phyloP scores from a whole-genome alignment of 768 basidiomycete species.

The Tephrocybe sp. region DNA sequence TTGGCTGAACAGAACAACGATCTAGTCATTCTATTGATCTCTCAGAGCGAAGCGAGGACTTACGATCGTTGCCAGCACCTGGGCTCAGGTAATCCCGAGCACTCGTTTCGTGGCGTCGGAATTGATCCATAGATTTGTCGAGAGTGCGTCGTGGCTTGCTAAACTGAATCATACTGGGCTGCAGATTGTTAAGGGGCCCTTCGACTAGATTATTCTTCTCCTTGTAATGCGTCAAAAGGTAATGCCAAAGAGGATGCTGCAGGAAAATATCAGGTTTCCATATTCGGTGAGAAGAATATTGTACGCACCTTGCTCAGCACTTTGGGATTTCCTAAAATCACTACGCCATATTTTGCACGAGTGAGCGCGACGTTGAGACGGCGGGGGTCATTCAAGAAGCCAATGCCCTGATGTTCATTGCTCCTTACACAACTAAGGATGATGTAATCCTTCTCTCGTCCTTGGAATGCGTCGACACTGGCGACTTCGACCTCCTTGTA shows the following conservation, averaged over 20 bases:
- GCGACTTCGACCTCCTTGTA: conserved; percentile 99
- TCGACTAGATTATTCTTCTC: conserved; percentile 93
- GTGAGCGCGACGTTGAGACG: conserved; percentile 96
- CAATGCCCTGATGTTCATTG: conserved; percentile 99
- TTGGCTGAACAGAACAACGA: conserved; percentile 24
- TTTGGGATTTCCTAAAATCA: conserved; percentile 99
- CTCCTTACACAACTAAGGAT: conserved; percentile 96
- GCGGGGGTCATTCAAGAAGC: conserved; percentile 97
- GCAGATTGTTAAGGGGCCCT: conserved; percentile 93
- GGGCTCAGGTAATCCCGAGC: conserved; percentile 72
- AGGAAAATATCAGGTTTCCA: conserved; percentile 11
- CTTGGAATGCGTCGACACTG: conserved; percentile 98
- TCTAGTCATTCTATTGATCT: conserved; percentile 4
- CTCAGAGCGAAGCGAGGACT: conserved; percentile 22
- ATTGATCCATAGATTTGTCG: conserved; percentile 88
- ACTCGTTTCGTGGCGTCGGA: conserved; percentile 89
- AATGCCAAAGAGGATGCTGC: conserved; percentile 98
- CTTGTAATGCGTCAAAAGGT: conserved; percentile 97
- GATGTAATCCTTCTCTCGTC: conserved; percentile 99
- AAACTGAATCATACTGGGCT: conserved; percentile 99
- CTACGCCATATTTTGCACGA: conserved; percentile 96
- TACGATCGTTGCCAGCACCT: conserved; percentile 49
- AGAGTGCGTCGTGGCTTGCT: conserved; percentile 93
- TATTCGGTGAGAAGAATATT: background rate
- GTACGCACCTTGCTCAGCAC: conserved; percentile 91